phyloP scores from a whole-genome alignment of 305 asterid species.

The Solanum chacoense region DNA sequence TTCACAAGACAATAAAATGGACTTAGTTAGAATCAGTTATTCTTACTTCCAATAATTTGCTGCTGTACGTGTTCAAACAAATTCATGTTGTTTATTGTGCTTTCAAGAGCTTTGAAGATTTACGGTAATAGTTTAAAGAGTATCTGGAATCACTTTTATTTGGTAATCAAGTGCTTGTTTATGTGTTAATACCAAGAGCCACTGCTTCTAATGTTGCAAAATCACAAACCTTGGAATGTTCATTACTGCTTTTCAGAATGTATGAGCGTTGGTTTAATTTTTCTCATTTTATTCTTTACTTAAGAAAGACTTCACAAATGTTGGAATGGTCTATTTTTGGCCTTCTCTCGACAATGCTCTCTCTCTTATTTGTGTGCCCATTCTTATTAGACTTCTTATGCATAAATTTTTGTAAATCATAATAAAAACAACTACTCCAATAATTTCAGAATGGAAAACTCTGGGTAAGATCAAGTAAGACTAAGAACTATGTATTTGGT shows the following conservation, averaged over 20 bases:
- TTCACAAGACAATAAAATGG: not conserved
- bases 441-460: not conserved
- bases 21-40: not conserved
- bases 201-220: not conserved
- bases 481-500: not conserved
- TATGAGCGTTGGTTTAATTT: too few species aligned
- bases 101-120: not conserved
- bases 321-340: too few species aligned
- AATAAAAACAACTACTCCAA: not conserved
- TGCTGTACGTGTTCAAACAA: not conserved
- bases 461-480: not conserved
- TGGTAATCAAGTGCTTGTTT: not conserved
- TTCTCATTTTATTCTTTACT: too few species aligned
- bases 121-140: not conserved
- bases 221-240: not conserved
- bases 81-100: not conserved
- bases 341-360: too few species aligned
- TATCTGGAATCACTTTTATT: not conserved
- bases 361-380: too few species aligned
- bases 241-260: not conserved
- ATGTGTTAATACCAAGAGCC: not conserved
- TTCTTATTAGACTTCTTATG: too few species aligned
- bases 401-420: too few species aligned
- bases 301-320: too few species aligned
- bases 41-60: not conserved